A percentile compares a stretch with the other conserved stretches of the same genome.
These are phyloP conservation scores for Rhododendron ovatum DNA, from an alignment of 148 eudicot genomes.

Conservation along the genomic window DNA sequence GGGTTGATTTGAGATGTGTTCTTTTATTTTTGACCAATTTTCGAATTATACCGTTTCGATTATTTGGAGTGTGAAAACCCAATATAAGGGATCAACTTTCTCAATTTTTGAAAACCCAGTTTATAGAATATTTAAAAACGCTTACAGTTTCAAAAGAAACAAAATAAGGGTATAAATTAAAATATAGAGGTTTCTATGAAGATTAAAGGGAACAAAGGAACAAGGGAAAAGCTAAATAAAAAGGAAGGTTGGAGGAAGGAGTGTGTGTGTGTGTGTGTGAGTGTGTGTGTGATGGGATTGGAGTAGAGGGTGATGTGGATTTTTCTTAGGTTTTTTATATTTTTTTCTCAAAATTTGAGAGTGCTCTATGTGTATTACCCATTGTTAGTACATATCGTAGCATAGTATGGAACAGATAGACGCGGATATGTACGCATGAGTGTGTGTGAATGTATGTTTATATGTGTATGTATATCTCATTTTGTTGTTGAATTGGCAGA, in stretches of 20 bases:
- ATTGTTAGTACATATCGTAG: not conserved
- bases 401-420: not conserved
- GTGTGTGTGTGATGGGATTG: not conserved
- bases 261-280: not conserved
- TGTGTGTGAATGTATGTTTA: not conserved
- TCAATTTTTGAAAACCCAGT: not conserved
- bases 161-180: not conserved
- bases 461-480: not conserved
- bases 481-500: slow-evolving; percentile 24
- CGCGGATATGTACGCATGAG: not conserved
- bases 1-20: not conserved
- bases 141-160: not conserved
- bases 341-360: not conserved
- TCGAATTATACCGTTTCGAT: not conserved
- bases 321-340: not conserved
- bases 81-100: not conserved
- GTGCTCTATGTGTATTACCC: not conserved
- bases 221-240: not conserved
- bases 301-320: not conserved
- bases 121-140: not conserved
- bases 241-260: not conserved
- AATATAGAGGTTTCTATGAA: not conserved
- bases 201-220: not conserved
- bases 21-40: not conserved
- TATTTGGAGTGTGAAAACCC: not conserved